These are phyloP conservation scores for Paecilomyces niveus DNA, from an alignment of 2,329 filamentous ascomycete species.

Conservation along the genomic window DNA sequence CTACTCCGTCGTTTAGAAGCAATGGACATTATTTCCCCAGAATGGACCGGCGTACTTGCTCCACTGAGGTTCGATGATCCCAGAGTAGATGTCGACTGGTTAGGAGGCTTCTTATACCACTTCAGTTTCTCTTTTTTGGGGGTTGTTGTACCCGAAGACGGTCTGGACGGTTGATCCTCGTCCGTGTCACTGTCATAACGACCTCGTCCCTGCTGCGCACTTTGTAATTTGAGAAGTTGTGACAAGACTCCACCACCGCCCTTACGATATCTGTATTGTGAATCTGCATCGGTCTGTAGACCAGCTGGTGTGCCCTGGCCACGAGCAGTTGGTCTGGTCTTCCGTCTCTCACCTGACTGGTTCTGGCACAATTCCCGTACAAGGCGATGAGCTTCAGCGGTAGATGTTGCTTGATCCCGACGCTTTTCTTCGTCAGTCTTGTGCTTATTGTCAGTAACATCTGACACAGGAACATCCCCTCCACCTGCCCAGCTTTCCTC, in stretches of 20 bases:
- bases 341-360: conserved; percentile 18
- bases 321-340: conserved; percentile 21
- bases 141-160: conserved; percentile 23
- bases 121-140: conserved; percentile 33
- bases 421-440: conserved; percentile 21
- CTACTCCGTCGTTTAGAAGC: conserved; percentile 13
- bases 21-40: conserved; percentile 15
- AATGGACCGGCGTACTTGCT: conserved; percentile 20
- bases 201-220: conserved; percentile 35
- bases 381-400: conserved; percentile 29
- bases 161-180: conserved; percentile 16
- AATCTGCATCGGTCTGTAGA: conserved; percentile 11
- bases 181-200: conserved; percentile 14
- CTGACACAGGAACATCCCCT: conserved; percentile 15
- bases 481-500: conserved; percentile 21
- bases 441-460: conserved; percentile 23
- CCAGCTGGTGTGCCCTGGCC: conserved; percentile 21
- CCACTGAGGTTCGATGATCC: conserved; percentile 30
- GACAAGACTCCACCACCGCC: conserved; percentile 56
- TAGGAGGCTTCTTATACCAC: conserved; percentile 35
- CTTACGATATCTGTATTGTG: conserved; percentile 14
- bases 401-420: conserved; percentile 15
- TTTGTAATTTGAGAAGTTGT: conserved; percentile 64
- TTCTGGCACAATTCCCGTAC: conserved; percentile 28
- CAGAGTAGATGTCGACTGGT: conserved; percentile 31